A percentile compares a stretch with the other conserved stretches of the same genome.
Conservation (phyloP, 768 basidiomycete species). For the Psilocybe subaeruginosa region DNA sequence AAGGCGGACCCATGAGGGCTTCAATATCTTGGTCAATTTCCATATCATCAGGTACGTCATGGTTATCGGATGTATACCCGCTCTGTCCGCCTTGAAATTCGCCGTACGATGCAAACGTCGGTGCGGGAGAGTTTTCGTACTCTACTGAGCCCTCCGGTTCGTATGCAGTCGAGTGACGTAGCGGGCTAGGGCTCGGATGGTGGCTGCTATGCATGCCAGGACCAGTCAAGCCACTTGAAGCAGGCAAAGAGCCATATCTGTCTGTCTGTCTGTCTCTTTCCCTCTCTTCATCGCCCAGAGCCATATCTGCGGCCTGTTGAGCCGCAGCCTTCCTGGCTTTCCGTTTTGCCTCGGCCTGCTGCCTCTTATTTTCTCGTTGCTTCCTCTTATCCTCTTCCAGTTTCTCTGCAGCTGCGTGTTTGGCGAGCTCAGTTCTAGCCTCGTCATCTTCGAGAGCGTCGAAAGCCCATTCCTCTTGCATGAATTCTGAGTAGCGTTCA, state of each 20-base stretch:
- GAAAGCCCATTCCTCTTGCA: constrained; percentile 78
- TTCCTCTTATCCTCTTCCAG: constrained; percentile 53
- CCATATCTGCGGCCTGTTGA: constrained; percentile 26
- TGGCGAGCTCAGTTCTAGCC: constrained; percentile 48
- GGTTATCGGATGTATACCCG: constrained; percentile 58
- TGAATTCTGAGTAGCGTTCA: constrained; percentile 86
- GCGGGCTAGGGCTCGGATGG: constrained; percentile 44
- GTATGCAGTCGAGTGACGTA: constrained; percentile 45
- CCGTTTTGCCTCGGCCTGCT: constrained; percentile 54
- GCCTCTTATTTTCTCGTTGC: constrained; percentile 50
- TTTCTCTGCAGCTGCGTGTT: constrained; percentile 39
- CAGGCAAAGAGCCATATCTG: constrained; percentile 2
- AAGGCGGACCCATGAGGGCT: constrained; percentile 21
- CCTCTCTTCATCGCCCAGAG: constrained; percentile 21
- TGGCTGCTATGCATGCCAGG: constrained; percentile 12
- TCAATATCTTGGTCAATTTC: constrained; percentile 33
- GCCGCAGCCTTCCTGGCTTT: constrained; percentile 42
- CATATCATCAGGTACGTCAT: constrained; percentile 29
- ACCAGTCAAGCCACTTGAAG: constrained; percentile 7
- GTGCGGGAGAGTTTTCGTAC: constrained; percentile 49
- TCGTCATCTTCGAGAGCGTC: constrained; percentile 80
- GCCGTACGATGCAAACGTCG: constrained; percentile 51
- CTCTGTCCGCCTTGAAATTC: constrained; percentile 54
- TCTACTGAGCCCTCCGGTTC: constrained; percentile 33
- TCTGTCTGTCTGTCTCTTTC: constrained; percentile 8